Evolutionary conservation across 2,329 filamentous ascomycete genomes (phyloP).

Genomic region (Niveomyces coronatus): DNA sequence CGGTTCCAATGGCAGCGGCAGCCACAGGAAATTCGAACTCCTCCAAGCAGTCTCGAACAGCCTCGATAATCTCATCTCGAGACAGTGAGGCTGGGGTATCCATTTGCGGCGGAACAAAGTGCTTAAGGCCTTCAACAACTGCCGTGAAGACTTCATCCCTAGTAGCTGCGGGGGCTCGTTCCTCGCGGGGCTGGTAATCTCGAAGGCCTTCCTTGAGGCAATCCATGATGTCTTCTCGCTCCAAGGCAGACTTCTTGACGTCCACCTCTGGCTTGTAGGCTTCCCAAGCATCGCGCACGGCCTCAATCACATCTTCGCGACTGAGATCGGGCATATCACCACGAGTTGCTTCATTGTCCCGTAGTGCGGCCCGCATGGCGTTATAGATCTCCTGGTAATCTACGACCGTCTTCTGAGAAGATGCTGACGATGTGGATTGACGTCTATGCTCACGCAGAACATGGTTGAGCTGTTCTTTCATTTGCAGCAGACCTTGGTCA

Average conservation of each 20-base stretch:
- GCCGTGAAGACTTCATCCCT: conserved; percentile 79
- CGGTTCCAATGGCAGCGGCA: conserved; percentile 40
- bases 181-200: conserved; percentile 52
- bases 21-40: conserved; percentile 68
- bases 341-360: conserved; percentile 43
- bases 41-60: conserved; percentile 77
- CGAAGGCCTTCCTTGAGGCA: conserved; percentile 80
- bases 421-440: conserved; percentile 52
- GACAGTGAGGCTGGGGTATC: conserved; percentile 61
- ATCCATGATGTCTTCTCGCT: conserved; percentile 79
- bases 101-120: conserved; percentile 65
- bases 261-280: conserved; percentile 91
- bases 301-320: conserved; percentile 75
- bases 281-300: conserved; percentile 85
- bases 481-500: conserved; percentile 67
- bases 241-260: conserved; percentile 79
- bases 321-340: conserved; percentile 39
- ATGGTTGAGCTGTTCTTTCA: conserved; percentile 75
- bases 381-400: conserved; percentile 82
- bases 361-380: conserved; percentile 65
- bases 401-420: conserved; percentile 49
- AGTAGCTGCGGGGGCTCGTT: conserved; percentile 50
- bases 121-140: conserved; percentile 74
- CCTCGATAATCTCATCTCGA: conserved; percentile 72
- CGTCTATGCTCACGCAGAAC: conserved; percentile 67